These are phyloP conservation scores for Medicago arabica DNA, from an alignment of 306 rosid genomes.

Conservation along the genomic window DNA sequence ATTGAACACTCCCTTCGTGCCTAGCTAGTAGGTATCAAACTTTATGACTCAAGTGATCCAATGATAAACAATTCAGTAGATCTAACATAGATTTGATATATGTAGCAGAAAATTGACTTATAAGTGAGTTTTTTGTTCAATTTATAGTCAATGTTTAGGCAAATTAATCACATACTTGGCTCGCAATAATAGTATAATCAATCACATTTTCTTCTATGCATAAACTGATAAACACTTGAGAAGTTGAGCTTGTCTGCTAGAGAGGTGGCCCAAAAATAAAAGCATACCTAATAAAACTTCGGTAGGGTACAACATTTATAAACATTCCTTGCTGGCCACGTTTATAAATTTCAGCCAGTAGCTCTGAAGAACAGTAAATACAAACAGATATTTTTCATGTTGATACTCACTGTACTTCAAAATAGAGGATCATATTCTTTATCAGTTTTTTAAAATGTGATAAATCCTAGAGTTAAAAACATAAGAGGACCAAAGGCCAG, in stretches of 20 bases:
- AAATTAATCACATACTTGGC: neutral
- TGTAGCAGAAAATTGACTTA: neutral
- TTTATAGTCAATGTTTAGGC: neutral
- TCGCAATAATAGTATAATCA: neutral
- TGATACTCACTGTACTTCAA: no score
- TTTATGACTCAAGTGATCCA: neutral
- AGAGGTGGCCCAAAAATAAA: conserved; percentile 8
- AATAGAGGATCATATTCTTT: no score
- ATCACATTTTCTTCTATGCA: neutral
- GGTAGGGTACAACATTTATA: neutral
- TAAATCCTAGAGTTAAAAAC: neutral
- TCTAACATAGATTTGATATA: no score
- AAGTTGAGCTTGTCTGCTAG: neutral
- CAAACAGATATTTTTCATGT: neutral
- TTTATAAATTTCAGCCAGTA: neutral
- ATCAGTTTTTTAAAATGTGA: neutral
- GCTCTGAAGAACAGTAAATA: neutral
- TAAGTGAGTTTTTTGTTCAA: neutral
- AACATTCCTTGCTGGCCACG: neutral
- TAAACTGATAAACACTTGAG: no score
- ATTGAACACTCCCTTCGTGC: no score
- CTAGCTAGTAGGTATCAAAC: neutral
- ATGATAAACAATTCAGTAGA: neutral
- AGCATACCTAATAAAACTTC: conserved; percentile 25
- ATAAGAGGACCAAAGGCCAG: neutral